Base-by-base conservation (phyloP, 2,329 filamentous ascomycete genomes). In the Zasmidium cellare region DNA sequence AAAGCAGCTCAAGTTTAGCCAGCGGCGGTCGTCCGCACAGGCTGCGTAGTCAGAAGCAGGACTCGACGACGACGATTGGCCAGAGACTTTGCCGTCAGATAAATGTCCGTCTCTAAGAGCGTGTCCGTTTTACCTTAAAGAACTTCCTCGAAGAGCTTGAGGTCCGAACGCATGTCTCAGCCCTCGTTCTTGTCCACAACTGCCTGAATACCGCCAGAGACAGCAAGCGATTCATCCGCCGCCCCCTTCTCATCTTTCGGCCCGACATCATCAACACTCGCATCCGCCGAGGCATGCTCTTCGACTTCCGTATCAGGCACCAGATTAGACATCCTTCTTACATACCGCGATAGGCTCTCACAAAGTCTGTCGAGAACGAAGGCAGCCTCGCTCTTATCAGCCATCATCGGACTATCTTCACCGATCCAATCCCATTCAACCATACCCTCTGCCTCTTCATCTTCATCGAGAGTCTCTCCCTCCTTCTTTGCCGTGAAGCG, bases 371-470 rank as follows among this genome's bases (percentile, higher is more conserved):
- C 82, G 1, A 90, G 74, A 55, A 90, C 75, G 82, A 87, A 90
- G 69, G 89, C 85, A 0, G 85, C 79, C 72, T 90, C 87, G 6
- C 77, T 81, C 60, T 83, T 74, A 47, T 82, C 80, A 2, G 84
- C 82, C 66, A 89, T 75, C 81, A 90, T 83, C 0, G 87, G 87
- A 66, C 85, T 87, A 56, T 84, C 79, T 63, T 88, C 82, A 0
- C 87, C 86, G 55, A 90, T 84, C 87, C 87, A 90, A 67, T 90
- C 87, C 87, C 87, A 89, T 31, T 87, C 82, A 1, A 88, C 75
- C 18, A 87, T 67, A 0, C 82, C 84, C 24, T 84, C 81, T n/a
- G 82, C 78, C 19, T 83, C 80, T 56, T 84, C 82, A 7, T 82
- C 77, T 69, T 75, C 53, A 67, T 71, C 38, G 74, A 82, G 61